Percentiles rank a stretch among this genome's conserved stretches.
phyloP scores from a whole-genome alignment of 371 early-diverging fungal genomes.

The Mucor mucedo region DNA sequence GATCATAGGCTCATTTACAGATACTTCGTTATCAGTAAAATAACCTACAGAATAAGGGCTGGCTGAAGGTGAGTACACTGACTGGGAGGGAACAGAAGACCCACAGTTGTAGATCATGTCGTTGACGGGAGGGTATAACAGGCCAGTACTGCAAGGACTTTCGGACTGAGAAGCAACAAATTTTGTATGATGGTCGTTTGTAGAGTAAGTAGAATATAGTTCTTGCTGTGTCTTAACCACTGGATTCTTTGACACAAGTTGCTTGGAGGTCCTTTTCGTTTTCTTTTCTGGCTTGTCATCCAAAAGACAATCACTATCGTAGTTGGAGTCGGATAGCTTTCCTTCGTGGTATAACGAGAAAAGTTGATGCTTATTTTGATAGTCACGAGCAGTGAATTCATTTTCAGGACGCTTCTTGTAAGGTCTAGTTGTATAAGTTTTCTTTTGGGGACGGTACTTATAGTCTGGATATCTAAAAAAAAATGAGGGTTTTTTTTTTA shows the following conservation, averaged over 20 bases:
- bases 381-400: slow-evolving; percentile 15
- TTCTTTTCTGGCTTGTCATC: not conserved
- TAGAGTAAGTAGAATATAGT: too few species aligned
- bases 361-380: slow-evolving; percentile 11
- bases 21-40: not conserved
- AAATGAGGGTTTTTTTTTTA: too few species aligned
- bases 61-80: not conserved
- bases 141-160: too few species aligned
- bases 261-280: too few species aligned
- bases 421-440: slow-evolving; percentile 6
- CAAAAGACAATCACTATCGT: not conserved
- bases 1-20: not conserved
- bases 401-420: slow-evolving; percentile 16
- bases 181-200: too few species aligned
- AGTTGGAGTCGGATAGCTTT: not conserved
- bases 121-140: not conserved
- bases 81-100: not conserved
- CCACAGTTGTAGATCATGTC: not conserved
- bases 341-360: slow-evolving; percentile 8
- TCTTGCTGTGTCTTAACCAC: too few species aligned
- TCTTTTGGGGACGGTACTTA: slow-evolving; percentile 17
- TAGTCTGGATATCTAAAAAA: slow-evolving; percentile 15
- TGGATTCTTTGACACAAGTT: too few species aligned
- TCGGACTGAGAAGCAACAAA: too few species aligned
- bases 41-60: not conserved